phyloP scores from a whole-genome alignment of 1,284 basidiomycete species.

The Vanrija sp. region DNA sequence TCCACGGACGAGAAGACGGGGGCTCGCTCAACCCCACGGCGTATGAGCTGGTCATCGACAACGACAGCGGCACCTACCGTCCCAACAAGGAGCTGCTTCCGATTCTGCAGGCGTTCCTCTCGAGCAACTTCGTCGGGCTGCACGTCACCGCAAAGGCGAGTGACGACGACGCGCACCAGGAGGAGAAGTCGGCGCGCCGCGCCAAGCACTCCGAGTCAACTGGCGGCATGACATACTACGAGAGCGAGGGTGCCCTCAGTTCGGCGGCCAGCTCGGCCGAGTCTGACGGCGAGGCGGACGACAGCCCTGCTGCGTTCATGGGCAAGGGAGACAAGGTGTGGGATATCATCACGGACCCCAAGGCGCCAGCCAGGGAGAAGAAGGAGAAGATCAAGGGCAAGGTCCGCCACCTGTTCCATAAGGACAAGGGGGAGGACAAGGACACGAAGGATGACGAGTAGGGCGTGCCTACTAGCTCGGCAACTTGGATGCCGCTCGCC shows the following conservation, averaged over 20 bases:
- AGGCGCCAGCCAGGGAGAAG: background rate
- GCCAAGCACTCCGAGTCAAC: background rate
- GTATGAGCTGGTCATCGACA: conserved; percentile 57
- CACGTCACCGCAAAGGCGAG: conserved; percentile 57
- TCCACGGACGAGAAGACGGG: conserved; percentile 12
- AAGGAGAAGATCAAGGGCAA: background rate
- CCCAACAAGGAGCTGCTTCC: conserved; percentile 51
- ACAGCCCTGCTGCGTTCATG: background rate
- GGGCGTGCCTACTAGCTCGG: no score
- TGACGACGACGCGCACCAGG: conserved; percentile 55
- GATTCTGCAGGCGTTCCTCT: conserved; percentile 47
- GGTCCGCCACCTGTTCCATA: background rate
- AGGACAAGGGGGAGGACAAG: background rate
- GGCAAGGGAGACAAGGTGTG: background rate
- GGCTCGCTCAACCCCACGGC: conserved; percentile 30
- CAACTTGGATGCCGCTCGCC: no score
- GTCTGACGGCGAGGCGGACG: background rate
- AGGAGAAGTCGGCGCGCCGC: conserved; percentile 40
- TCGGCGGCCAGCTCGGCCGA: background rate
- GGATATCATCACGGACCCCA: background rate
- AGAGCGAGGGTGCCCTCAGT: background rate
- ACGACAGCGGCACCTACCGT: conserved; percentile 56
- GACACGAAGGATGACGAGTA: background rate
- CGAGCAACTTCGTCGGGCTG: conserved; percentile 67
- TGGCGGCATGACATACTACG: background rate